Evolutionary conservation across 106 monocot genomes (phyloP).

Genomic region (Gastrodia elata): DNA sequence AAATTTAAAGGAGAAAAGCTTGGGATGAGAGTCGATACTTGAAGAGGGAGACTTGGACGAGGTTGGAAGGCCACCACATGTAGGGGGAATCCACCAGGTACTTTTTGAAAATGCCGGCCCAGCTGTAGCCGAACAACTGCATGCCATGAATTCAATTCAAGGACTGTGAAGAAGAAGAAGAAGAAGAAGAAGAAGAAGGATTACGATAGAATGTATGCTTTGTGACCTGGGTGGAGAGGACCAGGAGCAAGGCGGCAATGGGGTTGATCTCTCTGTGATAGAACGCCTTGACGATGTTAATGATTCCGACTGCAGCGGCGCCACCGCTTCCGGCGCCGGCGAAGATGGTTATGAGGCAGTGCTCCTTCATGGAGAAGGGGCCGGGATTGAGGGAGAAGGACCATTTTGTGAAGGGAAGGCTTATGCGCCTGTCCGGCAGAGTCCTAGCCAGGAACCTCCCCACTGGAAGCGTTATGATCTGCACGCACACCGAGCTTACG

Average conservation of each 20-base stretch:
- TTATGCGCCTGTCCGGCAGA: constrained; percentile 8
- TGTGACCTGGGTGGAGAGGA: constrained; percentile 31
- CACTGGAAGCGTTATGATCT: constrained; percentile 14
- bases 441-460: constrained; percentile 17
- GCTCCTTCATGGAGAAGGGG: constrained; percentile 43
- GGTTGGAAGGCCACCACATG: constrained; percentile 54
- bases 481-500: constrained; percentile 10
- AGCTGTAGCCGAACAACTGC: constrained; percentile 48
- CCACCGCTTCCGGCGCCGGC: constrained; percentile 17
- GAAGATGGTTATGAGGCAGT: constrained; percentile 36
- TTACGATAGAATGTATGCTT: too few relatives aligned
- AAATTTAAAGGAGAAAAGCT: too few relatives aligned
- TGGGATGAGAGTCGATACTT: constrained; percentile 6
- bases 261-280: constrained; percentile 25
- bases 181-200: too few relatives aligned
- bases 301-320: constrained; percentile 17
- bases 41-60: constrained; percentile 48
- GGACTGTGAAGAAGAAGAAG: neutral
- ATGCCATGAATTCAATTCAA: neutral
- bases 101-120: constrained; percentile 36
- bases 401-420: constrained; percentile 22
- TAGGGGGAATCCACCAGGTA: constrained; percentile 39
- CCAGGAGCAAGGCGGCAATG: constrained; percentile 25
- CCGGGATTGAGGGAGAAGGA: constrained; percentile 49
- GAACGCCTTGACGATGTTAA: constrained; percentile 41